Base-by-base conservation (phyloP, 2,329 filamentous ascomycete species). In the Leptographium galeiforme region DNA sequence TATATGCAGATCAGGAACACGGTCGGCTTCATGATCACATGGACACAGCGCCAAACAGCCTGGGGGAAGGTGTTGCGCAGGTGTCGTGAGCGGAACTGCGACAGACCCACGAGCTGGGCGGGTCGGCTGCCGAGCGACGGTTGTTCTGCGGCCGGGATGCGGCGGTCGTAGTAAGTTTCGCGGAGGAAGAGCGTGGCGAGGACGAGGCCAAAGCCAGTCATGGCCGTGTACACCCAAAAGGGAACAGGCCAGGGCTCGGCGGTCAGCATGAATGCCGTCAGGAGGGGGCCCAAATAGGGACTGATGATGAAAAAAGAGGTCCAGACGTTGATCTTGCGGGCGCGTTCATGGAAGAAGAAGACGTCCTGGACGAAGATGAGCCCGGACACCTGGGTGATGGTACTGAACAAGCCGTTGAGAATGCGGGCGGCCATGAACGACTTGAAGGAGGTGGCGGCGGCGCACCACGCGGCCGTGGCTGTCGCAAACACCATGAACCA, bases 281-380 rank as follows among this genome's bases (percentile, higher is more conserved):
- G 59, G 2, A 73, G 61, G 0, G 73, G 72, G 1, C 72, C 72
- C 55, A 70, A 61, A 58, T 72, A 77, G 44, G 52, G 59, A 34
- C 16, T 58, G 30, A 51, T 53, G 39, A 51, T 25, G 18, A 52
- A 48, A 25, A 61, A 66, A 33, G 59, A 67, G 58, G 70, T 71
- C 72, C 72, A 75, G 40, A 75, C 64, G 50, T 72, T 72, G 56
- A 75, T 74, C 61, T 75, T 75, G 25, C 72, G 63, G 1, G 73
- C 72, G 39, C 74, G 67, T 56, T 80, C 72, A 58, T 81, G 78
- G 63, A 79, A 78, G 66, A 78, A 81, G 66, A 78, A 82, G 54
- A 79, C 69, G 61, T 81, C 78, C 52, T 78, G 73, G 61, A 78
- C 73, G 60, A 74, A 74, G 58, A 75, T 73, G 51, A 79, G 65